Percentiles rank a stretch among this genome's conserved stretches.
Conservation (phyloP, 257 asterid species). For the Scutellaria baicalensis region DNA sequence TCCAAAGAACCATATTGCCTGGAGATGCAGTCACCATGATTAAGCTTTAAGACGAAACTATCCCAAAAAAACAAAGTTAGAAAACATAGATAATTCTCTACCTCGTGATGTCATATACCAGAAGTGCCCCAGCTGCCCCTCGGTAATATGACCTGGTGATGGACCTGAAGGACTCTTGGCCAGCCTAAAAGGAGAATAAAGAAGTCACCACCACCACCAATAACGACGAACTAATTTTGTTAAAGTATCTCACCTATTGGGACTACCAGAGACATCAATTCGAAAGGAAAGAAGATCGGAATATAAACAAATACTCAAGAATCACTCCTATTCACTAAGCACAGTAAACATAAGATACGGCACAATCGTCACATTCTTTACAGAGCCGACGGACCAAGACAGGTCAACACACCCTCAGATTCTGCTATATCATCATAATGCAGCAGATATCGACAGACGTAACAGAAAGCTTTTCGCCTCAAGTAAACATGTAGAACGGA, state of each 20-base stretch:
- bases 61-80: too few species aligned
- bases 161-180: constrained; percentile 47
- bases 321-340: too few species aligned
- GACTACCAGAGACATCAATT: not conserved
- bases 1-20: not conserved
- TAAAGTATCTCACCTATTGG: too few species aligned
- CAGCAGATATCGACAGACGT: too few species aligned
- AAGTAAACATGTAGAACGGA: too few species aligned
- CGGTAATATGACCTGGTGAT: constrained; percentile 40
- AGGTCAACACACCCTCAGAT: not conserved
- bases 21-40: not conserved
- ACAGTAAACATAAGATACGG: too few species aligned
- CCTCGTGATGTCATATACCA: constrained; percentile 41
- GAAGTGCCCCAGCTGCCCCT: constrained; percentile 52
- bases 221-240: too few species aligned
- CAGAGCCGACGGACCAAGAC: too few species aligned
- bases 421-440: not conserved
- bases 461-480: too few species aligned
- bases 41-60: not conserved
- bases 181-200: constrained; percentile 26
- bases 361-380: too few species aligned
- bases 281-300: not conserved
- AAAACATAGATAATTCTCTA: not conserved
- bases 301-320: not conserved
- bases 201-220: too few species aligned